A percentile compares a stretch with the other conserved stretches of the same genome.
Conservation (phyloP, 2,329 filamentous ascomycete genomes). For the Neonectria coccinea region DNA sequence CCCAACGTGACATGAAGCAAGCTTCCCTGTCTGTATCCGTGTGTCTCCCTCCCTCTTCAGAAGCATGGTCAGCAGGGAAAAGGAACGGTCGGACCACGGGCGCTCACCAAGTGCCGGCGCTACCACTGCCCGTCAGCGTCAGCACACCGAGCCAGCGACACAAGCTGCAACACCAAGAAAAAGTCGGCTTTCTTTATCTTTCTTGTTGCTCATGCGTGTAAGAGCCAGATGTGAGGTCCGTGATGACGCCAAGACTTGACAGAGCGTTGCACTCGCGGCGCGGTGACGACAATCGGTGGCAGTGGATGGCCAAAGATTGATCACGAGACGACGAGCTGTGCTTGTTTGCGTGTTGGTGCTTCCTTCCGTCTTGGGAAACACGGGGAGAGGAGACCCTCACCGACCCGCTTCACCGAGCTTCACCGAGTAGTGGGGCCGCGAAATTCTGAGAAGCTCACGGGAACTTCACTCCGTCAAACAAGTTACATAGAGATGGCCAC, state of each 20-base stretch:
- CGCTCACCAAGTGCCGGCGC: neutral
- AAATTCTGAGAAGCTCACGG: neutral
- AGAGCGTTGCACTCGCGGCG: neutral
- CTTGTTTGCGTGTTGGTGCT: neutral
- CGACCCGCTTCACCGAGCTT: slow-evolving; percentile 13
- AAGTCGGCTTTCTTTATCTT: neutral
- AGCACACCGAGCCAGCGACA: neutral
- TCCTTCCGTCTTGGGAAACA: no score
- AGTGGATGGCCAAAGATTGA: neutral
- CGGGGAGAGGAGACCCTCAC: neutral
- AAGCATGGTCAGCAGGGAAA: neutral
- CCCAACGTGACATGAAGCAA: neutral
- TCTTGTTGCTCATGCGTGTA: neutral
- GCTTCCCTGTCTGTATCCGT: neutral
- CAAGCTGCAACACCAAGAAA: neutral
- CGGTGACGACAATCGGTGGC: neutral
- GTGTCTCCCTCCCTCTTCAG: neutral
- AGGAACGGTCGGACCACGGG: neutral
- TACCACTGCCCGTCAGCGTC: neutral
- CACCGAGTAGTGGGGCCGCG: slow-evolving; percentile 13
- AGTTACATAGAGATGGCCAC: neutral
- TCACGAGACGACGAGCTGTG: neutral
- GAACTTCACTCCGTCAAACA: neutral
- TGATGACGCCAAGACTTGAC: neutral
- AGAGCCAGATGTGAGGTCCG: neutral